These are phyloP conservation scores for Verticillium isaacii DNA, from an alignment of 2,329 filamentous ascomycete species.

Conservation along the genomic window DNA sequence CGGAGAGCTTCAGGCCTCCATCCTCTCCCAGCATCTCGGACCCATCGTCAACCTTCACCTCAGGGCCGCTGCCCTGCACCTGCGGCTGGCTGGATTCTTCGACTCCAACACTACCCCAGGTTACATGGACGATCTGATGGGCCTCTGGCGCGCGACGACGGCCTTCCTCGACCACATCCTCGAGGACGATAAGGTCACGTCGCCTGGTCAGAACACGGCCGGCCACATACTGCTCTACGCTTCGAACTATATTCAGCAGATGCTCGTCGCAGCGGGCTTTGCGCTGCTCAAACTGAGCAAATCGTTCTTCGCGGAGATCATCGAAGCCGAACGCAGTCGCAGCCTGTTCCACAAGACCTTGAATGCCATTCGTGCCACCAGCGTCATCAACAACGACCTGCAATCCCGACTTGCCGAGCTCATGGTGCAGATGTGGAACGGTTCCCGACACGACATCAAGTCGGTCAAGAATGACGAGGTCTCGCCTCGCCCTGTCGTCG, in stretches of 20 bases:
- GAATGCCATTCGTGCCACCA: slow-evolving; percentile 64
- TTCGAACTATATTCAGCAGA: slow-evolving; percentile 76
- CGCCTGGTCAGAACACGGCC: slow-evolving; percentile 37
- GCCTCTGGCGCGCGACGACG: slow-evolving; percentile 67
- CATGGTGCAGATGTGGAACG: slow-evolving; percentile 86
- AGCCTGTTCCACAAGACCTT: slow-evolving; percentile 69
- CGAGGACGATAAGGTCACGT: slow-evolving; percentile 44
- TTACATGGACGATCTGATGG: slow-evolving; percentile 70
- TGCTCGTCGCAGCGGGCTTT: slow-evolving; percentile 78
- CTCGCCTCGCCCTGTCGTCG: slow-evolving; percentile 42
- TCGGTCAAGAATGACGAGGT: slow-evolving; percentile 39
- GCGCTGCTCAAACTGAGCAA: slow-evolving; percentile 73
- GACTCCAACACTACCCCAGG: slow-evolving; percentile 68
- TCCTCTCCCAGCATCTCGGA: slow-evolving; percentile 54
- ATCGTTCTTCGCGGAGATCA: slow-evolving; percentile 69
- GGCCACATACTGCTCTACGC: slow-evolving; percentile 60
- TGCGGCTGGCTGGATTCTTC: slow-evolving; percentile 76
- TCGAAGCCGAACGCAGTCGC: slow-evolving; percentile 64
- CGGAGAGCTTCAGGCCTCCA: slow-evolving; percentile 56
- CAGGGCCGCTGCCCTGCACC: slow-evolving; percentile 67
- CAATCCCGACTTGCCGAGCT: slow-evolving; percentile 76
- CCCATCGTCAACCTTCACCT: slow-evolving; percentile 62
- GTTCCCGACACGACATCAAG: slow-evolving; percentile 48
- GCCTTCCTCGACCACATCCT: slow-evolving; percentile 64
- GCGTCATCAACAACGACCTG: slow-evolving; percentile 72